These are phyloP conservation scores for Botrytis byssoidea DNA, from an alignment of 2,329 filamentous ascomycete genomes.

Conservation along the genomic window DNA sequence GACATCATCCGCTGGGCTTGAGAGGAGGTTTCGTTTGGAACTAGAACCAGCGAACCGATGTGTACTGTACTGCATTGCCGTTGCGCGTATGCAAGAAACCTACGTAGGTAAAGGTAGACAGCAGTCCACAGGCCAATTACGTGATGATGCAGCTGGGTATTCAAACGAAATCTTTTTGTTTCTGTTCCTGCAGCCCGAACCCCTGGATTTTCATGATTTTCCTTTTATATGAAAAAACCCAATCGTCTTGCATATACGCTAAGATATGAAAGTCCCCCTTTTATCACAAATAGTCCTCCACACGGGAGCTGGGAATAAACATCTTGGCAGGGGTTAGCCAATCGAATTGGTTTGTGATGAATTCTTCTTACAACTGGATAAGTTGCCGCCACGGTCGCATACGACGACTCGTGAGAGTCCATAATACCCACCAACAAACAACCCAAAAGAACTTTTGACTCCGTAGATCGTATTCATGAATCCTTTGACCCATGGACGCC, in stretches of 20 bases:
- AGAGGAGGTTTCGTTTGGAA: neutral
- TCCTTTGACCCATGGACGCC: neutral
- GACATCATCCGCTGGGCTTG: neutral
- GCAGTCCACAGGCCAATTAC: neutral
- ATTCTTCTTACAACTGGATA: neutral
- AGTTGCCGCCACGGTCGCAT: slow-evolving; percentile 3
- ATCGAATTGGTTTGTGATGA: slow-evolving; percentile 7
- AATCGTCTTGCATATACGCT: slow-evolving; percentile 14
- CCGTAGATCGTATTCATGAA: neutral
- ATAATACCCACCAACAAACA: neutral
- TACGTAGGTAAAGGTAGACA: neutral
- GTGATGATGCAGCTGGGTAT: neutral
- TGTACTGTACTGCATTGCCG: neutral
- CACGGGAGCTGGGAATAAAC: neutral
- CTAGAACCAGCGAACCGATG: neutral
- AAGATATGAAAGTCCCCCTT: slow-evolving; percentile 5
- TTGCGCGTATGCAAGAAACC: neutral
- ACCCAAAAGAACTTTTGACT: neutral
- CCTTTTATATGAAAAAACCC: neutral
- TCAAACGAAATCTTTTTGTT: neutral
- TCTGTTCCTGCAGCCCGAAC: neutral
- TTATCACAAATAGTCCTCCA: neutral
- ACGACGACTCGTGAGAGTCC: neutral
- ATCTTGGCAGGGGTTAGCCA: slow-evolving; percentile 19
- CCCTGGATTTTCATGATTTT: neutral